phyloP scores from a whole-genome alignment of 768 basidiomycete species.

The Tylopilus sp. region DNA sequence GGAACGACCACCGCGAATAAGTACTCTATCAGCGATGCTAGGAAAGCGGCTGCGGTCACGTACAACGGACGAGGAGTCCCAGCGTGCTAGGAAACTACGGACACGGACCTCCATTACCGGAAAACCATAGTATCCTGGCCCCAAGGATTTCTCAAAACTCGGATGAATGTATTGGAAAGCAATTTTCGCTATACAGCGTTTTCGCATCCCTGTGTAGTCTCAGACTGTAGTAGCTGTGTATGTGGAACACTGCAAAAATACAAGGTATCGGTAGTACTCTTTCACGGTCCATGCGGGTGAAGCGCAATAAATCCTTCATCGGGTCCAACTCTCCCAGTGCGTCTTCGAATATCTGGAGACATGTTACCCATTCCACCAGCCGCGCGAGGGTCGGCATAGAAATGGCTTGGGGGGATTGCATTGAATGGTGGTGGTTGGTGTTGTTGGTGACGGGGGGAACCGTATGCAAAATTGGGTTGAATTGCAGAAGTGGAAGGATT shows the following conservation, averaged over 20 bases:
- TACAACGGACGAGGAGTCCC: constrained; percentile 6
- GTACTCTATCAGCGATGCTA: not conserved
- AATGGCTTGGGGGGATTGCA: constrained; percentile 39
- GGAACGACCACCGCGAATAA: not conserved
- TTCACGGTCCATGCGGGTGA: constrained; percentile 23
- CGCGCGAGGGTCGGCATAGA: constrained; percentile 35
- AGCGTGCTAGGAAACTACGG: constrained; percentile 14
- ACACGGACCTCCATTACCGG: not conserved
- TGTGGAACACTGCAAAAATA: constrained; percentile 1
- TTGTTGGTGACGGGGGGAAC: constrained; percentile 32
- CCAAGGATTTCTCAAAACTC: not conserved
- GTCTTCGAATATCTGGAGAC: constrained; percentile 34
- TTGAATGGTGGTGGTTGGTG: constrained; percentile 28
- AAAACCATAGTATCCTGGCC: constrained; percentile 1
- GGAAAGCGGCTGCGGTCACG: constrained; percentile 20
- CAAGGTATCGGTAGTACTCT: constrained; percentile 4
- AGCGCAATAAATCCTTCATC: constrained; percentile 34
- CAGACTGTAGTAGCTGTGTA: not conserved
- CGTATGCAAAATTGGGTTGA: constrained; percentile 29
- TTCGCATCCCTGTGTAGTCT: too few species aligned
- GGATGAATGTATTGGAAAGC: not conserved
- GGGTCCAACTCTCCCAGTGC: constrained; percentile 28
- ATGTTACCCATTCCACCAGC: constrained; percentile 35
- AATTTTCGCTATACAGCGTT: not conserved
- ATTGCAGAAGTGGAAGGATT: constrained; percentile 28